Evolutionary conservation across 345 rosid genomes (phyloP), one percentile per base, ranked within the genome.

Genomic region (Alliaria petiolata): DNA sequence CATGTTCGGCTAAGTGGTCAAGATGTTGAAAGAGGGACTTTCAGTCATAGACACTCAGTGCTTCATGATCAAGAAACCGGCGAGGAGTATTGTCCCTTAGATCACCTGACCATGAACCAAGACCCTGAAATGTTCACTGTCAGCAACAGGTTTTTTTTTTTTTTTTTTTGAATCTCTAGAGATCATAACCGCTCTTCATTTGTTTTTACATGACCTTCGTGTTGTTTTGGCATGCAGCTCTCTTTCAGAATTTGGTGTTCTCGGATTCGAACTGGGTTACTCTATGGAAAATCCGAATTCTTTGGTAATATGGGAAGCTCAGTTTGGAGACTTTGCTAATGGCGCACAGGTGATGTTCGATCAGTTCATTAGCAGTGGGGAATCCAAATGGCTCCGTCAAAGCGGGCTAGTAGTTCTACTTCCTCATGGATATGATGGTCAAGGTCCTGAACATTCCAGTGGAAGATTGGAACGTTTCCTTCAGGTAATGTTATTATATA

Each of bases 381-480:
- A 89, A 71, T 76, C 92, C 3, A 89, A 89, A 58, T 89, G 96
- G 96, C 70, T 89, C 47, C 85, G 96, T 33, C 93, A 89, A 47
- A 82, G 80, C 1, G 96, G 96, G 55, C 85, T 89, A 70, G 92
- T 85, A 8, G 76, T 89, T 67, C 80, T 89, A 67, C 92, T 89
- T 70, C 92, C 96, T 56, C 96, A 84, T 75, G 96, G 90, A 14
- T 89, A 87, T 75, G 92, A 87, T 78, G 96, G 96, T 49, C 96
- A 87, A 67, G 92, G 92, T 60, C 96, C 96, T 80, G 96, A 89
- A 78, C 92, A 89, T 81, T 89, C 96, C 45, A 89, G 96, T 73
- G 89, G 85, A 46, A 80, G 90, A 19, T 65, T 85, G 54, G 96
- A 89, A 77, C 82, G 96, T 34, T 89, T 87, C 79, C 89, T 89